Evolutionary conservation across 768 basidiomycete genomes (phyloP), one percentile per base, ranked within the genome.

Genomic region (Serendipita indica): DNA sequence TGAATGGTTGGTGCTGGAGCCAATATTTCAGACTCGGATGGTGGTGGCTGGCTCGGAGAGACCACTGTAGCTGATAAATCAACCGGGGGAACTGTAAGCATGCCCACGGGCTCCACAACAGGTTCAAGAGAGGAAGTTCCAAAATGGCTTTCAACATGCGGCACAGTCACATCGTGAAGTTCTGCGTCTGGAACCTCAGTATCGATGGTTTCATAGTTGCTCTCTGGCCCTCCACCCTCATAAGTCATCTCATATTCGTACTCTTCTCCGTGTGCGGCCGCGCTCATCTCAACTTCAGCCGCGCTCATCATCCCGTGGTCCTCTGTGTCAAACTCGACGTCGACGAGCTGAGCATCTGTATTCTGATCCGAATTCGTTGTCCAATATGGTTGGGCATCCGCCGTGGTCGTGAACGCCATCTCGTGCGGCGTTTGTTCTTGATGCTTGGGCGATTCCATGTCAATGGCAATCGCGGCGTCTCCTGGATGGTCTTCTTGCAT

Each of bases 401-500:
- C 16, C 16, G 25, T 54, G 16, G 22, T 33, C 7, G 25, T n/a
- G 32, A 28, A 54, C 7, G 22, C 32, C 32, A 33, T 33, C 7
- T 28, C 49, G n/a, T 54, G 49, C 22, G 49, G 49, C 22, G 49
- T 54, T 10, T 7, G 16, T 7, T 28, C 49, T 16, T 28, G 22
- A 20, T 54, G 49, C 16, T 1, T 54, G 4, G 49, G 49, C 49
- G 49, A 54, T 54, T 54, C 49, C 49, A 54, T 33, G 49, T 54
- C 49, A 28, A 54, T 54, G 22, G 49, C 49, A 28, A 54, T 54
- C 30, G 49, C n/a, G n/a, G 30, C 22, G 32, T 54, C 49, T 20
- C n/a, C 30, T 20, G 7, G n/a, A 20, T 54, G 49, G 32, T 54
- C 49, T 33, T 54, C 49, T 54, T 54, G 49, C 49, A 54, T 54